Percentiles rank a stretch among this genome's conserved stretches.
These are phyloP conservation scores for Clavispora vitiphila DNA, from an alignment of 805 yeast species.

Conservation along the genomic window DNA sequence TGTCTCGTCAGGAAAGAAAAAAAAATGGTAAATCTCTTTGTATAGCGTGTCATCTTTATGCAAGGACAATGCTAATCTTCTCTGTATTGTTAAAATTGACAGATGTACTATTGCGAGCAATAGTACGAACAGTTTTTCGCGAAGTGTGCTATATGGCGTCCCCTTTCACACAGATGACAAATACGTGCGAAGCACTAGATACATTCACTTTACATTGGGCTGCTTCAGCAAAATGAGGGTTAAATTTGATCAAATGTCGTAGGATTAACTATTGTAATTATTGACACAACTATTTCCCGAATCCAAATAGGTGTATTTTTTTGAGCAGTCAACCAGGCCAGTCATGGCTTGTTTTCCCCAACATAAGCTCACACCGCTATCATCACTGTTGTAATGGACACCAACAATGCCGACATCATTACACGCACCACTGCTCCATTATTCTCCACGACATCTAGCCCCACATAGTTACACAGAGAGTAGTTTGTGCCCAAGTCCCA, in stretches of 20 bases:
- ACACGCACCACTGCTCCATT: slow-evolving; percentile 2
- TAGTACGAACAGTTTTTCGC: slow-evolving; percentile 26
- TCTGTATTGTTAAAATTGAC: slow-evolving; percentile 99
- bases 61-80: slow-evolving; percentile 99
- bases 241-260: no score
- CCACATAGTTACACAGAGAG: slow-evolving; percentile 37
- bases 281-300: no score
- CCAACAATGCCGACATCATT: background rate
- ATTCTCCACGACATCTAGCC: slow-evolving; percentile 8
- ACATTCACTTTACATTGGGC: no score
- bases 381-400: background rate
- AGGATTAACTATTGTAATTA: no score
- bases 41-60: slow-evolving; percentile 99
- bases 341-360: no score
- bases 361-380: background rate
- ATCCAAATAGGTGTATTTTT: no score
- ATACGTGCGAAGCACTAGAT: no score
- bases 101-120: slow-evolving; percentile 53
- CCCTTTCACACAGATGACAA: no score
- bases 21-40: slow-evolving; percentile 97
- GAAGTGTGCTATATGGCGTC: background rate
- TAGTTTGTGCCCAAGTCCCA: slow-evolving; percentile 29
- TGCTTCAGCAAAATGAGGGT: no score
- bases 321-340: no score
- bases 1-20: slow-evolving; percentile 38